Conservation (phyloP, 495 filamentous ascomycete genomes). For the Poronia punctata region DNA sequence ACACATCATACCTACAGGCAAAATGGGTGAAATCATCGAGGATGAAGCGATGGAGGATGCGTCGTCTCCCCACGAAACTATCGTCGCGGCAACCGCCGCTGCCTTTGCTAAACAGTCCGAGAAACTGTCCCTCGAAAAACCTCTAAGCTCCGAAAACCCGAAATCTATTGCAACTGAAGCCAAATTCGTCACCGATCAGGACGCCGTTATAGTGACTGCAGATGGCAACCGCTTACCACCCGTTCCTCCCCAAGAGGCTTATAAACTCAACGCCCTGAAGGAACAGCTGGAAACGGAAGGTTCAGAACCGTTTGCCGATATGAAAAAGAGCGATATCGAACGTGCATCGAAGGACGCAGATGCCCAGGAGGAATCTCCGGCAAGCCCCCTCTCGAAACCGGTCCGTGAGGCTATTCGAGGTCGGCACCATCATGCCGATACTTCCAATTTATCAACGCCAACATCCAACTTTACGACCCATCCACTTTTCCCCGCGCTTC, state of each 20-base stretch:
- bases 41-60: background rate
- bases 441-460: slow-evolving; percentile 34
- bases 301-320: slow-evolving; percentile 12
- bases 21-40: background rate
- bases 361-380: background rate
- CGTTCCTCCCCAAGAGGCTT: slow-evolving; percentile 58
- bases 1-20: background rate
- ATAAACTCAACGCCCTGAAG: slow-evolving; percentile 56
- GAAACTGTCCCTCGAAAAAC: slow-evolving; percentile 45
- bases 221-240: slow-evolving; percentile 58
- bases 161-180: slow-evolving; percentile 52
- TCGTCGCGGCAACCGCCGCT: slow-evolving; percentile 18
- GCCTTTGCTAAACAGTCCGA: slow-evolving; percentile 52
- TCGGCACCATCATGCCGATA: slow-evolving; percentile 20
- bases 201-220: slow-evolving; percentile 62
- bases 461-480: slow-evolving; percentile 65
- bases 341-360: background rate
- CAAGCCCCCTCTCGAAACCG: slow-evolving; percentile 7
- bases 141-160: slow-evolving; percentile 15
- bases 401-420: slow-evolving; percentile 7
- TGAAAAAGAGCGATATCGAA: background rate
- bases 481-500: slow-evolving; percentile 82
- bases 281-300: slow-evolving; percentile 37
- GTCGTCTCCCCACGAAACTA: background rate
- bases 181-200: slow-evolving; percentile 59